Evolutionary conservation across 148 eudicot species (phyloP).

Genomic region (Amaranthus cruentus): DNA sequence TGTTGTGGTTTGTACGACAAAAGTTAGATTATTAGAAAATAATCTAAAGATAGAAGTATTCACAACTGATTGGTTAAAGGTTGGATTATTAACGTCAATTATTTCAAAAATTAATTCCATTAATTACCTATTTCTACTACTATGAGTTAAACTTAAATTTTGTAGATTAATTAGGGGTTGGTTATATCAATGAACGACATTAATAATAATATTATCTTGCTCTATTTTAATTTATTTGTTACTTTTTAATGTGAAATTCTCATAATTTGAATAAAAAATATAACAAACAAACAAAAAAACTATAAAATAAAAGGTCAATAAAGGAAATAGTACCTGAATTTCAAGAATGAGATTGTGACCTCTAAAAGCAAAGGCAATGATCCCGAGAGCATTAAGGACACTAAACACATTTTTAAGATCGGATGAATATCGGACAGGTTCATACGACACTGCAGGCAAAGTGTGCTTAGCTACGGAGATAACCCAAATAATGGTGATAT

Average conservation of each 20-base stretch:
- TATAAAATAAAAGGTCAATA: not conserved
- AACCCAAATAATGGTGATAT: slow-evolving; percentile 59
- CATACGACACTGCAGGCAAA: slow-evolving; percentile 57
- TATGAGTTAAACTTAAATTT: too few relatives aligned
- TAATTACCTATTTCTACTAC: too few relatives aligned
- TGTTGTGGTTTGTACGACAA: too few relatives aligned
- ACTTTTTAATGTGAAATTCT: not conserved
- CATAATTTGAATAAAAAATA: not conserved
- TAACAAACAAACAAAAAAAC: too few relatives aligned
- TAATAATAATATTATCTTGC: too few relatives aligned
- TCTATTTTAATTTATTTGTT: not conserved
- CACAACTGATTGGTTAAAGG: too few relatives aligned
- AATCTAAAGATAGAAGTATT: too few relatives aligned
- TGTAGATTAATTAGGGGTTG: too few relatives aligned
- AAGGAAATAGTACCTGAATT: slow-evolving; percentile 54
- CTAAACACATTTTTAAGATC: slow-evolving; percentile 41
- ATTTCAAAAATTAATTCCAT: too few relatives aligned
- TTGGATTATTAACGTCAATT: too few relatives aligned
- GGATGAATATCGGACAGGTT: slow-evolving; percentile 32
- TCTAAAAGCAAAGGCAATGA: slow-evolving; percentile 81
- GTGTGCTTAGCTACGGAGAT: slow-evolving; percentile 64
- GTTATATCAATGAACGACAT: too few relatives aligned
- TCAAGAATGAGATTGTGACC: slow-evolving; percentile 85
- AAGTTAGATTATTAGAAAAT: too few relatives aligned
- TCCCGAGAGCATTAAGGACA: slow-evolving; percentile 75